These are phyloP conservation scores for Sinapis alba DNA, from an alignment of 441 rosid genomes.

Conservation along the genomic window DNA sequence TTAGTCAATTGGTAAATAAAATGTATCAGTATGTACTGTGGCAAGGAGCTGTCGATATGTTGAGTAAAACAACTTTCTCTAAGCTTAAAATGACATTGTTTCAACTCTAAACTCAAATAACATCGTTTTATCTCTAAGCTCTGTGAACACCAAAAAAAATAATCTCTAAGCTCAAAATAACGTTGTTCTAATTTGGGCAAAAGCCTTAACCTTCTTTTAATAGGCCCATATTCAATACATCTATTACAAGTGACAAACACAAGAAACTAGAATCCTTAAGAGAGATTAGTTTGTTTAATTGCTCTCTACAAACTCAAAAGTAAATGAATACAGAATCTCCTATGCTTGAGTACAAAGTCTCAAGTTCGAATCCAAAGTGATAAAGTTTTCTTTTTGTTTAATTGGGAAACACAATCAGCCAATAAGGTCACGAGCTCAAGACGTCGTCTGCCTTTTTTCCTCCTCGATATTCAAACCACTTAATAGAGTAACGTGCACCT, in stretches of 20 bases:
- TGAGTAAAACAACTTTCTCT: no score
- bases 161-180: not conserved
- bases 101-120: no score
- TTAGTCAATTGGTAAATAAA: no score
- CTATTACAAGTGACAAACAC: not conserved
- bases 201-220: not conserved
- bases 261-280: not conserved
- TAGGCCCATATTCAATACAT: not conserved
- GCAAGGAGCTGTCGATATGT: not conserved
- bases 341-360: not conserved
- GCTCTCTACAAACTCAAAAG: not conserved
- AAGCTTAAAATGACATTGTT: not conserved
- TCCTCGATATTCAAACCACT: constrained; percentile 19
- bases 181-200: not conserved
- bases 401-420: constrained; percentile 20
- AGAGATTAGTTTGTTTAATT: not conserved
- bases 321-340: constrained; percentile 3
- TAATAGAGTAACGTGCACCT: constrained; percentile 28
- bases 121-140: no score
- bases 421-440: constrained; percentile 31
- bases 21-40: not conserved
- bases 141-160: no score
- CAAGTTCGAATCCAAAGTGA: constrained; percentile 14
- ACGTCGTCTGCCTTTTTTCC: constrained; percentile 2
- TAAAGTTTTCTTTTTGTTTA: constrained; percentile 1